Conservation (phyloP, 306 rosid species). For the Arachis hypogaea region DNA sequence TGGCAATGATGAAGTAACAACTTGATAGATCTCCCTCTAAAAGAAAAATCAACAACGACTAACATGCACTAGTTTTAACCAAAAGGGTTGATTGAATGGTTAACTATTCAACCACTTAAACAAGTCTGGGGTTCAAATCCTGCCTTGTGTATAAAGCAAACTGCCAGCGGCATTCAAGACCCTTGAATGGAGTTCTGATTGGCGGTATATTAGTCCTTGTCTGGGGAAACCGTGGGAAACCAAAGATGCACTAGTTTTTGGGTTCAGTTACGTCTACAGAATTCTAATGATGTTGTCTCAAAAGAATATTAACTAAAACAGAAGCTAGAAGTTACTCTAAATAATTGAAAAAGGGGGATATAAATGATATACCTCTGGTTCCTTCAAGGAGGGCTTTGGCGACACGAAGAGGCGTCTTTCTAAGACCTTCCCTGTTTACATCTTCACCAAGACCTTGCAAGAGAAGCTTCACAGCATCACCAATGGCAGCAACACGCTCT, state of each 20-base stretch:
- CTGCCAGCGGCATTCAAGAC: too few species aligned
- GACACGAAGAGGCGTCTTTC: constrained; percentile 87
- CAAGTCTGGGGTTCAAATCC: too few species aligned
- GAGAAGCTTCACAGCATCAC: constrained; percentile 77
- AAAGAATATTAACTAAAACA: constrained; percentile 10
- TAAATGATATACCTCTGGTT: constrained; percentile 62
- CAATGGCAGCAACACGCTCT: constrained; percentile 57
- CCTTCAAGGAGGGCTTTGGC: constrained; percentile 91
- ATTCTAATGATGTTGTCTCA: not conserved
- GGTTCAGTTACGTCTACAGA: too few species aligned
- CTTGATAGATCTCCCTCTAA: not conserved
- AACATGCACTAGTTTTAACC: not conserved
- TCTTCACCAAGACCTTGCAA: constrained; percentile 84
- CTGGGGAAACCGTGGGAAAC: too few species aligned
- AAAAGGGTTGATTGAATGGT: too few species aligned
- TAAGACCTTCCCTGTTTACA: constrained; percentile 79
- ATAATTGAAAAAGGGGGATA: not conserved
- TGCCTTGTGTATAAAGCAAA: too few species aligned
- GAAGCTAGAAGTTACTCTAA: not conserved
- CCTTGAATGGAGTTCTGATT: too few species aligned
- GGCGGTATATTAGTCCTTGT: too few species aligned
- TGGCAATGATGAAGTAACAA: not conserved
- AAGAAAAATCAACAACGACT: not conserved
- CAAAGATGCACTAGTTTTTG: too few species aligned
- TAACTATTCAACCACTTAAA: too few species aligned